Base-by-base conservation (phyloP, 257 asterid genomes). In the Nicotiana tomentosiformis region DNA sequence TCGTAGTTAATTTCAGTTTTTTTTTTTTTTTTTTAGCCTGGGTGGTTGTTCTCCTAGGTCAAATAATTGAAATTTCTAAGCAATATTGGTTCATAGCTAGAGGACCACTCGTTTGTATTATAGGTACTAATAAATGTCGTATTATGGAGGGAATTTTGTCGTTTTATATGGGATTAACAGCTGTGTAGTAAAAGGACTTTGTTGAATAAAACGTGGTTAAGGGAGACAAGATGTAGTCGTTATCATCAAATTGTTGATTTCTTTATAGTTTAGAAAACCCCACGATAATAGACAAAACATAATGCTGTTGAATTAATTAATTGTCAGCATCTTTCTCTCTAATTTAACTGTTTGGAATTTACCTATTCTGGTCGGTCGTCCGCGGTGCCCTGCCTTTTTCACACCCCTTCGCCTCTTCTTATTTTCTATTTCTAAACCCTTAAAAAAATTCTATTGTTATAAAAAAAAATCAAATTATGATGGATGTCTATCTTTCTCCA, bases 201-300 rank as follows among this genome's bases (percentile, higher is more conserved):
- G 77, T 68, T 68, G 56, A 68, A 69, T 69, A 72, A 72, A 72
- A 43, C 78, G 60, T 72, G 78, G 78, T 26, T 74, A 14, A 49
- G 62, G 39, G 80, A 49, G 80, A 74, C 62, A 74, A 49, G 43
- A 74, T 26, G 62, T 26, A 74, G 26, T 74, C 62, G 9, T 49
- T 74, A 43, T 74, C 61, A 46, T 46, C 61, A 72, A 72, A 72
- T 43, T 46, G n/a, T 20, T 53, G 18, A 53, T 53, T 53, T 53
- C 16, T 53, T 53, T 53, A 53, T 53, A 20, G 49, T 74, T 46
- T 46, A 14, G n/a, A 74, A 49, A 74, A 72, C 18, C 23, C 18
- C 78, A 39, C 10, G 2, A 39, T 70, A 10, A 23, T 23, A 23
- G 68, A 62, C 68, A 43, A 70, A 70, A 69, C 7, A 46, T n/a